Percentiles rank a stretch among this genome's conserved stretches.
phyloP scores from a whole-genome alignment of 163 green algal genomes.

The Chlorella variabilis region DNA sequence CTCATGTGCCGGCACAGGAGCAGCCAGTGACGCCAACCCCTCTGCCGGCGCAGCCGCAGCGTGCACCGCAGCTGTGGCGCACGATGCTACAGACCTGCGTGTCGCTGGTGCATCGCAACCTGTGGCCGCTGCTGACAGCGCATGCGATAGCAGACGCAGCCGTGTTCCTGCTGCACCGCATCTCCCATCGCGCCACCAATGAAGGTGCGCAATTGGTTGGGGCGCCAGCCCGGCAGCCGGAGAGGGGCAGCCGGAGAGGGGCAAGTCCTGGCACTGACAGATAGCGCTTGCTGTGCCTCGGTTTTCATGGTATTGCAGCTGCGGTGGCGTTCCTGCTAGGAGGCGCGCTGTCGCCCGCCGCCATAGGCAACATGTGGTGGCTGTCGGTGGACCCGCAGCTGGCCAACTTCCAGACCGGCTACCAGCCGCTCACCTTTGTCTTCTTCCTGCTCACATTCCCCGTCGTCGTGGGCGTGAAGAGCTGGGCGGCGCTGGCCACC shows the following conservation, averaged over 20 bases:
- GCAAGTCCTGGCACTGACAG: too few relatives aligned
- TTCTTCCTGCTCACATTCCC: slow-evolving; percentile 48
- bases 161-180: slow-evolving; percentile 68
- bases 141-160: slow-evolving; percentile 57
- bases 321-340: slow-evolving; percentile 53
- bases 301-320: too few relatives aligned
- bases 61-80: not conserved
- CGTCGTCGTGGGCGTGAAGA: slow-evolving; percentile 66
- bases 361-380: slow-evolving; percentile 70
- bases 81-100: slow-evolving; percentile 35
- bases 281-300: too few relatives aligned
- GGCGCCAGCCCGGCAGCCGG: too few relatives aligned
- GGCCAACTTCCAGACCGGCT: slow-evolving; percentile 59
- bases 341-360: slow-evolving; percentile 27
- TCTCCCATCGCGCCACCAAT: slow-evolving; percentile 71
- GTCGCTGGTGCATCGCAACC: slow-evolving; percentile 50
- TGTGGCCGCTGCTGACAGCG: slow-evolving; percentile 62
- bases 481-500: slow-evolving; percentile 8
- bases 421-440: slow-evolving; percentile 37
- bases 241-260: not conserved
- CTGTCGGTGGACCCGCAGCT: slow-evolving; percentile 63
- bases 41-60: not conserved
- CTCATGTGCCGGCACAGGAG: not conserved
- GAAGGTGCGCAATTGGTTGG: slow-evolving; percentile 42
- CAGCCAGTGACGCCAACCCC: too few relatives aligned